Conservation (phyloP, 2,329 filamentous ascomycete species). For the Microdochium paspali region DNA sequence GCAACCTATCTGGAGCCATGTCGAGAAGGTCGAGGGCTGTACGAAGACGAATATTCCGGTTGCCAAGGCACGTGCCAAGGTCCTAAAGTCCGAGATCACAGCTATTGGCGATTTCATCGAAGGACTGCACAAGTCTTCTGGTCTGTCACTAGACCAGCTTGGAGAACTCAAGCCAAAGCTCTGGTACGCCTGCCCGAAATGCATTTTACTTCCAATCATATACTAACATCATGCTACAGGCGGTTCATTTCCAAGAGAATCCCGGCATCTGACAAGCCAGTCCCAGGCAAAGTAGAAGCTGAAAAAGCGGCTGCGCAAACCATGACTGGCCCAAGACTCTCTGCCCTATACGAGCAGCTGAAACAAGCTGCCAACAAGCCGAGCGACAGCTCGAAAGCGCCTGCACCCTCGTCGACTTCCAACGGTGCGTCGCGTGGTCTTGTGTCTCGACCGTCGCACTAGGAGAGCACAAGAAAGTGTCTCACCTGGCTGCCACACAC, state of each 20-base stretch:
- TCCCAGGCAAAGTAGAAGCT: conserved; percentile 10
- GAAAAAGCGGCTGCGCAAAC: background rate
- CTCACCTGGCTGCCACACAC: background rate
- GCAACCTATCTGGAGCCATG: conserved; percentile 21
- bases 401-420: conserved; percentile 1
- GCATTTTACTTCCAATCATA: conserved; percentile 1
- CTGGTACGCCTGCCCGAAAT: conserved; percentile 14
- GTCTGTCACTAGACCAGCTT: conserved; percentile 15
- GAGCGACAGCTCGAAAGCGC: background rate
- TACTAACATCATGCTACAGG: conserved; percentile 13
- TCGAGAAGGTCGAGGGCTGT: conserved; percentile 20
- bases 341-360: conserved; percentile 19
- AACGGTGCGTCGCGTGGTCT: conserved; percentile 17
- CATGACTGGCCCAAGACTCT: conserved; percentile 21
- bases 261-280: conserved; percentile 18
- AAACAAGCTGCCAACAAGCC: conserved; percentile 6
- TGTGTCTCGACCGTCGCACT: conserved; percentile 13
- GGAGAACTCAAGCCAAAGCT: conserved; percentile 24
- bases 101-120: conserved; percentile 24
- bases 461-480: background rate
- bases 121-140: conserved; percentile 19
- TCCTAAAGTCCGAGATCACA: conserved; percentile 22
- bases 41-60: conserved; percentile 22
- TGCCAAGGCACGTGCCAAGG: conserved; percentile 21
- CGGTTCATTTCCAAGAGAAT: conserved; percentile 24